Base-by-base conservation (phyloP, 2,329 filamentous ascomycete genomes). In the Pyricularia grisea region DNA sequence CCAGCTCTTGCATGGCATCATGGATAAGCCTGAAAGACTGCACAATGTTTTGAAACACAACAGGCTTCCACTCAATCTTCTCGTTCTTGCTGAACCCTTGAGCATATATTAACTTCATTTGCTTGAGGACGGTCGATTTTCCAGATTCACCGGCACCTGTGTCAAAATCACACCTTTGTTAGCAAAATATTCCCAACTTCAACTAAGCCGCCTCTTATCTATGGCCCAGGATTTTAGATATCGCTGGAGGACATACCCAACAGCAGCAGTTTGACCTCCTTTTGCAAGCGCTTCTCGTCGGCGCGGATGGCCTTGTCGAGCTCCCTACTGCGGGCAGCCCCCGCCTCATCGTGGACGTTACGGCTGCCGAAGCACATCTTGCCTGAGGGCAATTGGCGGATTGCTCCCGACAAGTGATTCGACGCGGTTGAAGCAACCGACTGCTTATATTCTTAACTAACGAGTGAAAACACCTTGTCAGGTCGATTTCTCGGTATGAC, bases 71-170 rank as follows among this genome's bases (percentile, higher is more conserved):
- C 83, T 97, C 93, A 73, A 96, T 88, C 79, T 93, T 92, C 79
- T 98, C 95, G 72, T 88, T 89, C 75, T 92, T 91, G 76, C 89
- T 92, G 82, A 98, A 98, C 67, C 95, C 94, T 79, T 93, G 90
- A 17, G 93, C 89, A 79, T 98, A 95, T 74, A 99, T 97, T 79
- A 99, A 89, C 79, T 94, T 94, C 95, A 99, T 98, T 84, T 98
- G 94, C 83, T 98, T 98, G 73, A 98, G 87, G 70, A 98, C 94
- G 1, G 94, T 98, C 10, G 94, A 97, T 81, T 98, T 98, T 73
- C 94, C 92, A 70, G 91, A 95, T 81, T 98, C 94, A 77, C 94
- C 94, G 75, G 94, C 94, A 79, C 94, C 94, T 97, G 31, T n/a
- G 31, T n/a, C 4, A 23, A 12, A 66, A 23, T 10, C 12, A 25